Base-by-base conservation (phyloP, 805 yeast genomes). In the Metschnikowia santaceciliae region DNA sequence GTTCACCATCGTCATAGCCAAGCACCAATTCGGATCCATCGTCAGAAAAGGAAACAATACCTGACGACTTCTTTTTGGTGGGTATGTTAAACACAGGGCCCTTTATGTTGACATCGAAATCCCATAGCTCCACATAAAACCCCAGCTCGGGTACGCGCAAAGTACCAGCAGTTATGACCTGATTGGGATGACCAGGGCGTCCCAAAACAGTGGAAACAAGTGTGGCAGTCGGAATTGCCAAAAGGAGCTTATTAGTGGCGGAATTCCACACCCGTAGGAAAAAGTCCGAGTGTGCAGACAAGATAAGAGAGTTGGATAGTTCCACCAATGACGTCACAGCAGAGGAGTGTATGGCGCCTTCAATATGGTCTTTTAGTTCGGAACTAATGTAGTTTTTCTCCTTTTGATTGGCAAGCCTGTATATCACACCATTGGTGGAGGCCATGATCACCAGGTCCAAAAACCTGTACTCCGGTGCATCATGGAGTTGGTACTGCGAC, bases 281-380 rank as follows among this genome's bases (percentile, higher is more conserved):
- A 58, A 59, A 58, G 46, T 58, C 61, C 3, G 47, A 23, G 44
- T 58, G 60, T 4, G 56, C 56, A 6, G 56, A 52, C 19, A 58
- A 23, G 10, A 58, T 15, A 15, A 56, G 46, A 3, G 52, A 44
- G 20, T 41, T 17, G 35, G 46, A 20, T 23, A 58, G 38, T 32
- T 56, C 58, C 22, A 45, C 53, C 23, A 57, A 26, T 10, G 39
- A 37, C 10, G 38, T 47, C 7, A 53, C 40, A 8, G 34, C 39
- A 19, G 50, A 19, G 6, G 51, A 33, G 22, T 34, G 51, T 23
- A 44, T 45, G 22, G 45, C 47, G 22, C 47, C 46, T n/a, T 42
- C 48, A 13, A 32, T 22, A 20, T 3, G 37, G 11, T 36, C 48
- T 22, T 6, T 33, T 32, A 48, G 32, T 33, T 30, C 35, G 19